Conservation (phyloP, 2,329 filamentous ascomycete species). For the Penicillium italicum region DNA sequence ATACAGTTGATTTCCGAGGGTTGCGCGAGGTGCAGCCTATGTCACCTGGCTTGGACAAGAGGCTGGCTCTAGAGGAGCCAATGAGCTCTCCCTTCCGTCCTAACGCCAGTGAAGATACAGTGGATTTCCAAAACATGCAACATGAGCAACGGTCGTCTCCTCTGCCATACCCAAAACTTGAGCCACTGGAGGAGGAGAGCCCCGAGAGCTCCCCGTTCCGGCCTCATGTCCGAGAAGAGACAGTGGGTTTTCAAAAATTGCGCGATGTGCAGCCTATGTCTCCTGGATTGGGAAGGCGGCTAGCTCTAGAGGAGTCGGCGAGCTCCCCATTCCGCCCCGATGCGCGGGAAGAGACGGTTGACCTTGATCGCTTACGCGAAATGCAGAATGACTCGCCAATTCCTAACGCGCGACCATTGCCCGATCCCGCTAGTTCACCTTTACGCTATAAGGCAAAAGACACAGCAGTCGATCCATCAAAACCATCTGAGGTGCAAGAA, state of each 20-base stretch:
- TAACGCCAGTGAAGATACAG: constrained; percentile 30
- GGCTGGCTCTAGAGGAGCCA: constrained; percentile 18
- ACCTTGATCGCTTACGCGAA: constrained; percentile 23
- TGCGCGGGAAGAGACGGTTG: constrained; percentile 31
- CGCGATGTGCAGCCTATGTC: constrained; percentile 18
- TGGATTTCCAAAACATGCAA: constrained; percentile 25
- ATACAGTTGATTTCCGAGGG: constrained; percentile 31
- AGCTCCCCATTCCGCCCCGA: constrained; percentile 40
- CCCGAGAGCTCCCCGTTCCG: constrained; percentile 40
- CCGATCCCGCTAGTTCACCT: constrained; percentile 33
- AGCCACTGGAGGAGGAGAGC: constrained; percentile 9
- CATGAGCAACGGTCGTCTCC: constrained; percentile 12
- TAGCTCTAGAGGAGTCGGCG: constrained; percentile 19
- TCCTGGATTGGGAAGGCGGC: constrained; percentile 14
- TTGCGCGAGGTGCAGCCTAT: constrained; percentile 16
- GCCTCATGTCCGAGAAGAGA: constrained; percentile 29
- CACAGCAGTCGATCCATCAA: constrained; percentile 26
- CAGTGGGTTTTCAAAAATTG: constrained; percentile 28
- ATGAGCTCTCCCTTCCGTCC: constrained; percentile 40
- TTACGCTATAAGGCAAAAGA: constrained; percentile 32
- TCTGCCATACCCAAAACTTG: constrained; percentile 10
- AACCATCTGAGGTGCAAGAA: neutral
- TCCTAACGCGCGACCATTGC: constrained; percentile 13
- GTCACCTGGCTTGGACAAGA: constrained; percentile 17
- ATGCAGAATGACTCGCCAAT: constrained; percentile 9